Percentiles rank a stretch among this genome's conserved stretches.
These are phyloP conservation scores for Penicillium argentinense DNA, from an alignment of 495 filamentous ascomycete genomes.

Conservation along the genomic window DNA sequence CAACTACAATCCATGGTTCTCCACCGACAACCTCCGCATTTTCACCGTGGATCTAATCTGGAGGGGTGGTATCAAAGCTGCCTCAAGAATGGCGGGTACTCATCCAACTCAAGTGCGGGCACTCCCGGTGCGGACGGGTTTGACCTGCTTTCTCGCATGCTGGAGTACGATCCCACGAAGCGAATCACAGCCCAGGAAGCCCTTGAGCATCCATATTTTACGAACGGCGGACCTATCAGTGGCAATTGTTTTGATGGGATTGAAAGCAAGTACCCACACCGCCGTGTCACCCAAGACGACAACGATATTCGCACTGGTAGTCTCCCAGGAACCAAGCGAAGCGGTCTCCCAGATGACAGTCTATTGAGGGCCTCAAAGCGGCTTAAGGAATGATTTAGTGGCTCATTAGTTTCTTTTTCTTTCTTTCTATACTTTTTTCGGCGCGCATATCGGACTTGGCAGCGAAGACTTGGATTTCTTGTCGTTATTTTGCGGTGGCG, in stretches of 20 bases:
- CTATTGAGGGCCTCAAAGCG: conserved; percentile 52
- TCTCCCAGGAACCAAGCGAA: conserved; percentile 88
- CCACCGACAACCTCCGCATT: conserved; percentile 39
- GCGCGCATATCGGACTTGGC: not conserved
- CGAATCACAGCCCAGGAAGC: conserved; percentile 83
- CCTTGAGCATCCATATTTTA: conserved; percentile 85
- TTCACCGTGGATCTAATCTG: conserved; percentile 50
- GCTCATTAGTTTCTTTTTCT: not conserved
- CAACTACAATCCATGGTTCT: conserved; percentile 67
- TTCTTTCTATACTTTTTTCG: not conserved
- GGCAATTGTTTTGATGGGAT: conserved; percentile 89
- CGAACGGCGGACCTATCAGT: conserved; percentile 59
- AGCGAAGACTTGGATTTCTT: conserved; percentile 1
- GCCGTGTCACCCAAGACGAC: conserved; percentile 88
- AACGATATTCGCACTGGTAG: conserved; percentile 89
- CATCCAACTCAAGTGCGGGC: conserved; percentile 44
- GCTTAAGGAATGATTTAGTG: conserved; percentile 38
- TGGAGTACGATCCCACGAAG: conserved; percentile 92
- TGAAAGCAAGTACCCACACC: conserved; percentile 82
- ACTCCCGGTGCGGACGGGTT: conserved; percentile 75
- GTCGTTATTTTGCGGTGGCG: conserved; percentile 8
- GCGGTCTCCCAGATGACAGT: conserved; percentile 82
- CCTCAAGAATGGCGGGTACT: conserved; percentile 58
- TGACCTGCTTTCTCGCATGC: conserved; percentile 72
- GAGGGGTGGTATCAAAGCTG: conserved; percentile 67